Evolutionary conservation across 1,139 yeast genomes (phyloP), one percentile per base, ranked within the genome.

Genomic region (Debaryomycetaceae sp.): DNA sequence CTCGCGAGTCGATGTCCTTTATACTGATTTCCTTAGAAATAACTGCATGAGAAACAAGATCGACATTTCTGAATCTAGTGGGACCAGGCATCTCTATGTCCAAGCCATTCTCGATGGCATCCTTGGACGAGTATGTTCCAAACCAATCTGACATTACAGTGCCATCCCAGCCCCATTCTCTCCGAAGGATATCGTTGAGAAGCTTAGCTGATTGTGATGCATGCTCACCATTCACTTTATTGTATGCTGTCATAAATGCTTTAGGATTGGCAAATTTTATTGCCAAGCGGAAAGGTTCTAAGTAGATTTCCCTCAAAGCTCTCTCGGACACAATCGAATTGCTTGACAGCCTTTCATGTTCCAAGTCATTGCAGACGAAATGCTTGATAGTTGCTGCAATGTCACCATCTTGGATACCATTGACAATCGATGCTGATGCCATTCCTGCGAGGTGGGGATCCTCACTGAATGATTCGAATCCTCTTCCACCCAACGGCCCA

Each of bases 71-170:
- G 62, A 72, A 71, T 37, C 65, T 57, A 27, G 82, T 58, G 4
- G 81, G 80, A 35, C 86, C 87, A 1, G 87, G 87, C 83, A 81
- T 81, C 58, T 81, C 87, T 50, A 81, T 60, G 54, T 80, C 83
- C 46, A 81, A 60, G 7, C 86, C 86, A 42, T 75, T 76, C 44
- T 72, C 69, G 46, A 81, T 57, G 6, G 83, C 63, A 22, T 67
- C 69, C 44, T 69, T 70, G 31, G 69, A 61, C 27, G 81, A 68
- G 54, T 78, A 80, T 6, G 73, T 68, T 38, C 87, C 87, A 57
- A 56, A 76, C 87, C 87, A 82, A 60, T 82, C 87, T 35, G 82
- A 75, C 80, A 81, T 80, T 34, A 75, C 62, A 44, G 74, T 58
- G 17, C 86, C 86, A 29, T 73, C 66, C 74, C 76, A 81, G 5